A percentile compares a stretch with the other conserved stretches of the same genome.
Evolutionary conservation across 768 basidiomycete genomes (phyloP).

Genomic region (Cystobasidium ongulense): DNA sequence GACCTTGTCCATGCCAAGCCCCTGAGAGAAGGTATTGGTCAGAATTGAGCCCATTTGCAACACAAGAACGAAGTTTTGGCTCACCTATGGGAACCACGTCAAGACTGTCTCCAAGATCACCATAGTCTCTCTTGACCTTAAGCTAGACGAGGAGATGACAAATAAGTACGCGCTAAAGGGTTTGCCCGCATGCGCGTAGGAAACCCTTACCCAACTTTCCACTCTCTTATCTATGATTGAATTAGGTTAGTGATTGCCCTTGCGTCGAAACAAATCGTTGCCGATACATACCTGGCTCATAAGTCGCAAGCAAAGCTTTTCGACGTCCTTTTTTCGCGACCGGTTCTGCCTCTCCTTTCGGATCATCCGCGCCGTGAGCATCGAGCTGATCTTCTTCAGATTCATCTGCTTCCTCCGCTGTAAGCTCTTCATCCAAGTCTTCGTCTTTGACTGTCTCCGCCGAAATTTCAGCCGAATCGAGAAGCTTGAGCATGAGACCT

Average conservation of each 20-base stretch:
- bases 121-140: conserved; percentile 85
- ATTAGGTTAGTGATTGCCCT: conserved; percentile 29
- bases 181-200: too few relatives aligned
- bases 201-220: conserved; percentile 81
- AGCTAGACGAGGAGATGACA: conserved; percentile 43
- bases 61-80: conserved; percentile 25
- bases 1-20: conserved; percentile 82
- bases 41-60: not conserved
- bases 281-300: conserved; percentile 58
- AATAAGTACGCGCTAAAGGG: conserved; percentile 35
- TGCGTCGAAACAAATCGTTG: not conserved
- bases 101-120: conserved; percentile 41
- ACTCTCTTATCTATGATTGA: conserved; percentile 60
- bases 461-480: conserved; percentile 50
- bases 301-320: conserved; percentile 71
- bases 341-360: conserved; percentile 43
- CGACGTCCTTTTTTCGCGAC: conserved; percentile 46
- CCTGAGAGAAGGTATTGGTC: conserved; percentile 27
- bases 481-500: conserved; percentile 89
- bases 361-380: conserved; percentile 22
- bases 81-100: conserved; percentile 48
- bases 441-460: conserved; percentile 43
- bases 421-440: conserved; percentile 46
- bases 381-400: conserved; percentile 38
- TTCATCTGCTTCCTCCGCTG: conserved; percentile 41